Evolutionary conservation across 2,329 filamentous ascomycete genomes (phyloP), one percentile per base, ranked within the genome.

Genomic region (Trichoderma sp.): DNA sequence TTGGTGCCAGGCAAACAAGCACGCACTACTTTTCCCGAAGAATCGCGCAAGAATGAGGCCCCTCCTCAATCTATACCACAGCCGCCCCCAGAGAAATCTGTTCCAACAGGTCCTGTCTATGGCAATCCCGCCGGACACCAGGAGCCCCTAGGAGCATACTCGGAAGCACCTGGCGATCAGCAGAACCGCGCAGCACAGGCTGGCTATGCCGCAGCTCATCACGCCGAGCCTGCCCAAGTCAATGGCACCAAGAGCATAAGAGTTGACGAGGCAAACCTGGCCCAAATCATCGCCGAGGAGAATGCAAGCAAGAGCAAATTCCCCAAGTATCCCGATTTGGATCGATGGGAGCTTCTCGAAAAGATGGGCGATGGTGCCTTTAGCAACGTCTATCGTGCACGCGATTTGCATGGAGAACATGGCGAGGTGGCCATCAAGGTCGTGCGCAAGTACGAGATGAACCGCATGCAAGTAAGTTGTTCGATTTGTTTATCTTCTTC

Each of bases 331-430:
- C 81, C 82, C 2, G 82, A 82, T 34, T 77, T 83, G 9, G 82
- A 83, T 67, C 79, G 95, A 78, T 99, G 93, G 91, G 89, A 92
- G 68, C 85, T 98, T 39, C 72, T 96, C 67, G 95, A 97, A 83
- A 98, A 98, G 88, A 99, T 99, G 95, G 96, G 96, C 75, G 96
- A 98, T 76, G 96, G 96, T 73, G 96, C 96, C 73, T 99, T 99
- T 87, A 98, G 95, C 85, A 98, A 98, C 79, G 96, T 99, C 75
- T 99, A 98, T 82, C 91, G 93, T 50, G 96, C 96, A 47, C 88
- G 87, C 76, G 96, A 99, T 80, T 80, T 84, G 59, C 87, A 90
- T 6, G 92, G 93, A 53, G 86, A 91, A 74, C 88, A 88, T 74
- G 90, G 89, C 75, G 92, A 98, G 80, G 94, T 96, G 39, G 96